These are phyloP conservation scores for Penicillium egyptiacum DNA, from an alignment of 495 filamentous ascomycete species.

Conservation along the genomic window DNA sequence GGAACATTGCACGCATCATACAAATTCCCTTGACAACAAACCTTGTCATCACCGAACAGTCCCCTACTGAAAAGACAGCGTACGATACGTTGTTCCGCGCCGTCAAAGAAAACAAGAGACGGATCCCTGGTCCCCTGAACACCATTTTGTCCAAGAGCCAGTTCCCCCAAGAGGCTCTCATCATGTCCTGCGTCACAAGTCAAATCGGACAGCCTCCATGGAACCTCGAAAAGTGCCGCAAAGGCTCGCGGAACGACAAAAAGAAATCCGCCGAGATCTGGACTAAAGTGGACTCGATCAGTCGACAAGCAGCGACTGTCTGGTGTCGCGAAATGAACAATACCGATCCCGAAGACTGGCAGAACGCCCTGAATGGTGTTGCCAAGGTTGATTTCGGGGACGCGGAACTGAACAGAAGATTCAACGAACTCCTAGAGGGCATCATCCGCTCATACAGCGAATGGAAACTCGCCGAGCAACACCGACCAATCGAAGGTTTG, in stretches of 20 bases:
- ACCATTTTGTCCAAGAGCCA: constrained; percentile 43
- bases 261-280: not conserved
- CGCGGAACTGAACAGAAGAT: not conserved
- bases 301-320: not conserved
- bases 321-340: not conserved
- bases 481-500: not conserved
- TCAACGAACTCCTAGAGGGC: not conserved
- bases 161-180: constrained; percentile 44
- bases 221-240: constrained; percentile 4
- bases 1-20: constrained; percentile 49
- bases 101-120: constrained; percentile 35
- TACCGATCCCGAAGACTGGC: not conserved
- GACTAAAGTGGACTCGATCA: not conserved
- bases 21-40: constrained; percentile 42
- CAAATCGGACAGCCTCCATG: constrained; percentile 15
- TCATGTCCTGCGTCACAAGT: constrained; percentile 47
- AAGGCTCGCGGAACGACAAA: not conserved
- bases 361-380: not conserved
- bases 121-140: constrained; percentile 30
- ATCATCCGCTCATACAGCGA: not conserved
- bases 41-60: constrained; percentile 37
- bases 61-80: constrained; percentile 42
- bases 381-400: not conserved
- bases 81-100: constrained; percentile 51
- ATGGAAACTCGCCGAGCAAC: not conserved